These are phyloP conservation scores for Zygoascus sp. DNA, from an alignment of 1,139 yeast species.

Conservation along the genomic window DNA sequence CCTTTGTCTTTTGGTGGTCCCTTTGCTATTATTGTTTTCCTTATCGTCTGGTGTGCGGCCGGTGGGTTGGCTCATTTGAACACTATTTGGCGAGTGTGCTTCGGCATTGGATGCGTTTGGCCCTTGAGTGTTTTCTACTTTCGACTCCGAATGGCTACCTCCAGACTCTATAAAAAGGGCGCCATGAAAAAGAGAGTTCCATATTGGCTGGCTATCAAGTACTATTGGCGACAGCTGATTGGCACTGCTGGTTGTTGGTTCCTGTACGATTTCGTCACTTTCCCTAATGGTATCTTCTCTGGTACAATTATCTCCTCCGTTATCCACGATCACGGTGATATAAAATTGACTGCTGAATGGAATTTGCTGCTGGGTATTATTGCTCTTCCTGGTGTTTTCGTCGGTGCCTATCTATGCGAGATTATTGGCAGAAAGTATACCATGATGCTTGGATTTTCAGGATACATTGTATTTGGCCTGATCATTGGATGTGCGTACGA, in stretches of 20 bases:
- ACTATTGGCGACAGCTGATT: constrained; percentile 50
- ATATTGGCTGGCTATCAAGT: constrained; percentile 46
- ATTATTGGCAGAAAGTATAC: constrained; percentile 55
- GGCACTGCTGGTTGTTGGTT: constrained; percentile 63
- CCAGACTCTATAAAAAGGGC: constrained; percentile 50
- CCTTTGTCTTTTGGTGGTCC: constrained; percentile 77
- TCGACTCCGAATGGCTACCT: constrained; percentile 66
- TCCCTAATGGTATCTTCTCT: constrained; percentile 59
- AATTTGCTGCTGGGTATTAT: constrained; percentile 48
- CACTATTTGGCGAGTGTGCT: constrained; percentile 70
- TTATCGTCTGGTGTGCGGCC: constrained; percentile 61
- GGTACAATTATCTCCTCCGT: constrained; percentile 50
- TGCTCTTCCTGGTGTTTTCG: constrained; percentile 55
- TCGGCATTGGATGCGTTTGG: constrained; percentile 72
- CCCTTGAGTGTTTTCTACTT: constrained; percentile 69
- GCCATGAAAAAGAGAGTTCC: constrained; percentile 53
- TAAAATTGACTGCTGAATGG: constrained; percentile 54
- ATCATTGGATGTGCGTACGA: constrained; percentile 54
- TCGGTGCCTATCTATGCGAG: constrained; percentile 54
- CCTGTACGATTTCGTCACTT: constrained; percentile 60
- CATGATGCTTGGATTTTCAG: constrained; percentile 53
- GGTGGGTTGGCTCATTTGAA: constrained; percentile 41
- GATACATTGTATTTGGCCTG: constrained; percentile 56
- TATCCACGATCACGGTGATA: constrained; percentile 37
- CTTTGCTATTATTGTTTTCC: constrained; percentile 60